Conservation (phyloP, 495 filamentous ascomycete genomes). For the Neurospora sp. region DNA sequence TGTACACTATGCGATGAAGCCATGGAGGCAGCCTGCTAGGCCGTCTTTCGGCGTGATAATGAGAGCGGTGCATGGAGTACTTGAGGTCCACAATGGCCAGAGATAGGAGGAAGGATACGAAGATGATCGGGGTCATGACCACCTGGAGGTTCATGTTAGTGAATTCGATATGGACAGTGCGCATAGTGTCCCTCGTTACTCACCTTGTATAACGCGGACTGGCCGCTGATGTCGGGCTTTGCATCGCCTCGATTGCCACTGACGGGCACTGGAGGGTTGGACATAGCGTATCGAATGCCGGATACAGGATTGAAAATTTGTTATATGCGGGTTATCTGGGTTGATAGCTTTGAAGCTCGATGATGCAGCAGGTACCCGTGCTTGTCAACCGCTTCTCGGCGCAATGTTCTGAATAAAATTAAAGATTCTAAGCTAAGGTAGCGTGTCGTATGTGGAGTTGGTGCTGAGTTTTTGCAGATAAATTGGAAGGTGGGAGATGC, state of each 20-base stretch:
- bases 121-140: slow-evolving; percentile 38
- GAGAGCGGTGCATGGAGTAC: slow-evolving; percentile 29
- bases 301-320: neutral
- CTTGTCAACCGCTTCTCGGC: neutral
- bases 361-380: neutral
- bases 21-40: slow-evolving; percentile 22
- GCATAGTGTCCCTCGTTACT: neutral
- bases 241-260: slow-evolving; percentile 15
- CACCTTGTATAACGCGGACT: slow-evolving; percentile 28
- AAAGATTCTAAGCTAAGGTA: neutral
- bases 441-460: neutral
- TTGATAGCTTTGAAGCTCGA: neutral
- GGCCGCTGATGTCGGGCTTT: slow-evolving; percentile 6
- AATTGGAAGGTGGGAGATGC: neutral
- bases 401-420: neutral
- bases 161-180: neutral
- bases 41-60: slow-evolving; percentile 24
- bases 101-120: slow-evolving; percentile 43
- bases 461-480: neutral
- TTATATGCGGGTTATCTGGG: neutral
- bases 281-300: slow-evolving; percentile 1
- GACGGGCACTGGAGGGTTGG: slow-evolving; percentile 6
- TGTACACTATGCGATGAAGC: slow-evolving; percentile 29
- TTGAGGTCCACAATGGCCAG: slow-evolving; percentile 38
- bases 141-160: slow-evolving; percentile 17